Percentiles rank a stretch among this genome's conserved stretches.
phyloP scores from a whole-genome alignment of 2,329 filamentous ascomycete species.

The Alternaria novae-zelandiae region DNA sequence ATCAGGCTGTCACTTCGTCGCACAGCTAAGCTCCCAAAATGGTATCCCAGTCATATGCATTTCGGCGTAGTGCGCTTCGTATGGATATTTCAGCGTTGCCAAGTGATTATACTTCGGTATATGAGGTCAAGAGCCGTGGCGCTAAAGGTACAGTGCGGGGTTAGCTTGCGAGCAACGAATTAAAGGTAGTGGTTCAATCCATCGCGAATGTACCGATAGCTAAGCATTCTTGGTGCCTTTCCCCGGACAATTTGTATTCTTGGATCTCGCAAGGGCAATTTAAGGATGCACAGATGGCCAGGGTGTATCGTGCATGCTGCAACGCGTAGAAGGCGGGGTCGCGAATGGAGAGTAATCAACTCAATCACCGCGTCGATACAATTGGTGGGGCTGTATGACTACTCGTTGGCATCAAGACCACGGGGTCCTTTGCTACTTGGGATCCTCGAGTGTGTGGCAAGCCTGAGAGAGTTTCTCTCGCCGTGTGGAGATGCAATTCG shows the following conservation, averaged over 20 bases:
- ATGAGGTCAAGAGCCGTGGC: conserved; percentile 22
- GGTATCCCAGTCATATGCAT: not conserved
- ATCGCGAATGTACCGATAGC: conserved; percentile 1
- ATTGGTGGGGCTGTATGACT: not conserved
- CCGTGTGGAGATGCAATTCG: not conserved
- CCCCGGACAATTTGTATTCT: conserved; percentile 23
- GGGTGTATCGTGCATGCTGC: conserved; percentile 10
- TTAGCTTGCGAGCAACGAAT: conserved; percentile 22
- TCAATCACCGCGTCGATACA: not conserved
- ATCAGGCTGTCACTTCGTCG: conserved; percentile 10
- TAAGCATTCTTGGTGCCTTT: conserved; percentile 24
- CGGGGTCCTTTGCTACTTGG: not conserved
- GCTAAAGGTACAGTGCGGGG: conserved; percentile 17
- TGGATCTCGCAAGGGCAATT: conserved; percentile 14
- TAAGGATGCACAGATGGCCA: not conserved
- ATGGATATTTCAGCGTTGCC: conserved; percentile 14
- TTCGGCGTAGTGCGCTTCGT: conserved; percentile 10
- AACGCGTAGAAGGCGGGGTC: conserved; percentile 25
- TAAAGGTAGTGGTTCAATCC: not conserved
- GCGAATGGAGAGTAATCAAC: conserved; percentile 5
- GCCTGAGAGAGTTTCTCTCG: not conserved
- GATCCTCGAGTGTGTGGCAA: not conserved
- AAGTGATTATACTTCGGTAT: conserved; percentile 25
- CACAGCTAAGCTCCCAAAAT: conserved; percentile 12
- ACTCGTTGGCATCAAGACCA: not conserved